A percentile compares a stretch with the other conserved stretches of the same genome.
Conservation (phyloP, 75 land plant genomes). For the Selaginella moellendorffii region DNA sequence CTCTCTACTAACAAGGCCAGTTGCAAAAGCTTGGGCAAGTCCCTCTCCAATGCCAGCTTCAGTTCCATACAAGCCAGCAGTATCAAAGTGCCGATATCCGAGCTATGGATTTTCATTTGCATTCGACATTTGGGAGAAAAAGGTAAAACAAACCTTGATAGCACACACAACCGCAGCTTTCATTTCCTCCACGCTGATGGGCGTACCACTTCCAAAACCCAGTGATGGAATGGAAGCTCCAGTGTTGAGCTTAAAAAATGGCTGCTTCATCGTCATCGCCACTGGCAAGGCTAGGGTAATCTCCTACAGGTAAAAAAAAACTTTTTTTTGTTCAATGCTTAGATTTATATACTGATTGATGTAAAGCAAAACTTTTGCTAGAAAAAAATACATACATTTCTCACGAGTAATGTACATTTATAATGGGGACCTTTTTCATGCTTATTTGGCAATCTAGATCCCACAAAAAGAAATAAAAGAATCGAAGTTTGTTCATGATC, state of each 20-base stretch:
- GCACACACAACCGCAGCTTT: background rate
- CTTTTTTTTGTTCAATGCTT: no score
- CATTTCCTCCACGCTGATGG: background rate
- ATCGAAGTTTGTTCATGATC: no score
- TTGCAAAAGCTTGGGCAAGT: conserved; percentile 19
- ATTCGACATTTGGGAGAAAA: background rate
- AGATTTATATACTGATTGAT: no score
- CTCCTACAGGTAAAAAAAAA: no score
- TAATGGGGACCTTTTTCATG: no score
- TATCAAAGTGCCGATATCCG: conserved; percentile 49
- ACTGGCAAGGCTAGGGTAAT: no score
- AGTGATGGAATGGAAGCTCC: background rate
- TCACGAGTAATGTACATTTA: no score
- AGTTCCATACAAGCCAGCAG: conserved; percentile 19
- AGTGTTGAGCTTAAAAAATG: background rate
- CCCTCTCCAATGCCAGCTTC: conserved; percentile 36
- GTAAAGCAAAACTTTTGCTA: no score
- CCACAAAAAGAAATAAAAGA: no score
- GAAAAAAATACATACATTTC: no score
- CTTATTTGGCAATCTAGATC: no score
- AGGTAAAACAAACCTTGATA: background rate
- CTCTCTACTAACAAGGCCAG: conserved; percentile 23
- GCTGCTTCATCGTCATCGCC: no score
- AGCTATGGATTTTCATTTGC: conserved; percentile 12
- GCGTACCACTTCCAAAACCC: background rate